Evolutionary conservation across 805 yeast genomes (phyloP), one percentile per base, ranked within the genome.

Genomic region (Starmerella bombicola): DNA sequence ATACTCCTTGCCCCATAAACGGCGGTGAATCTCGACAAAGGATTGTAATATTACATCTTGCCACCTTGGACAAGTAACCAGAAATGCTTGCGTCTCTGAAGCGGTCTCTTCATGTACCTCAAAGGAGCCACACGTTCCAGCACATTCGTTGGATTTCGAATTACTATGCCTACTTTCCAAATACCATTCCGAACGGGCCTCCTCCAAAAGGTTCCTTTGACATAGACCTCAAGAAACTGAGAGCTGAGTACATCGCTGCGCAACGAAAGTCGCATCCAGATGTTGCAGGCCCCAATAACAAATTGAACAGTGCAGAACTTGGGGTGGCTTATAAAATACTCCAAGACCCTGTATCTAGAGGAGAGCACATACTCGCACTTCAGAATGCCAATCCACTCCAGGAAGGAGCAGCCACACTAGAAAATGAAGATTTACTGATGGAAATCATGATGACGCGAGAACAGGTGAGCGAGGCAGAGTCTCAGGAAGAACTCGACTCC

Each of bases 231-330:
- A 62, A 67, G 35, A 53, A 61, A 15, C 66, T 88, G 35, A 70
- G 93, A 38, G 70, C 74, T 43, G 97, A 91, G 57, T 88, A 76
- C 57, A 63, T 94, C 30, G 48, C 54, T 7, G 63, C 85, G 23
- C 97, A 88, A 58, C 71, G 80, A 28, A 66, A 69, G 43, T 68
- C 71, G 36, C 98, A 88, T 56, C 98, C 98, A 0, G 98, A 88
- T 40, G 62, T 65, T 67, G 45, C 63, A 63, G 46, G 60, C 42
- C 29, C 50, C 43, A 47, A 42, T 35, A 50, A 42, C 30, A 45
- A 50, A n/a, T 42, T 40, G 15, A 37, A 26, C 41, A 48, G 52
- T 30, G 53, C 53, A 4, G 44, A 42, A 26, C 62, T 91, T 25
- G 85, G 88, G 55, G 71, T 69, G 35, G 97, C 95, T 1, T 88